These are phyloP conservation scores for Lactarius pseudohatsudake DNA, from an alignment of 768 basidiomycete genomes.

Conservation along the genomic window DNA sequence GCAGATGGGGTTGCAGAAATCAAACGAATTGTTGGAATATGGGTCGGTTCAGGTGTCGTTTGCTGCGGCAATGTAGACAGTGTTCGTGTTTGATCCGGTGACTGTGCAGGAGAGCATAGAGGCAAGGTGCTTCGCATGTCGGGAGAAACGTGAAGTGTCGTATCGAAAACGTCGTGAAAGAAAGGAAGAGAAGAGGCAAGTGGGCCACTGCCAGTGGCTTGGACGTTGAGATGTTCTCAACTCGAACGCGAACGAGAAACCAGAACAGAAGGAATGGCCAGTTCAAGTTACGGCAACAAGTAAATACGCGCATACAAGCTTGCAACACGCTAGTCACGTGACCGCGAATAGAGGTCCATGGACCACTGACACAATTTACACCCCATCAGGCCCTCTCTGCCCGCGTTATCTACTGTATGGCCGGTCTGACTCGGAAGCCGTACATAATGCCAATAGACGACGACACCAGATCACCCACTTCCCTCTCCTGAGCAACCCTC, in stretches of 20 bases:
- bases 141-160: slow-evolving; percentile 20
- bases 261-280: not conserved
- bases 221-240: not conserved
- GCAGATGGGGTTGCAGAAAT: slow-evolving; percentile 66
- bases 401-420: not conserved
- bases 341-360: slow-evolving; percentile 8
- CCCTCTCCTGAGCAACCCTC: not conserved
- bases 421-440: not conserved
- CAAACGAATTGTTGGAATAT: slow-evolving; percentile 64
- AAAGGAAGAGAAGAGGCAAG: not conserved
- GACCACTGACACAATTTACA: not conserved
- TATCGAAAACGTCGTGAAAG: slow-evolving; percentile 11
- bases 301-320: slow-evolving; percentile 26
- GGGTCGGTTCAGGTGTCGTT: slow-evolving; percentile 34
- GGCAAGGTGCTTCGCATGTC: slow-evolving; percentile 23
- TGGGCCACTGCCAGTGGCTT: not conserved
- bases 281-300: slow-evolving; percentile 1
- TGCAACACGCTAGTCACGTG: slow-evolving; percentile 21
- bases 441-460: not conserved
- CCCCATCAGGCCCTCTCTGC: not conserved
- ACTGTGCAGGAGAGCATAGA: slow-evolving; percentile 23
- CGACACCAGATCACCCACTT: no score
- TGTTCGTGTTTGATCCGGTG: slow-evolving; percentile 29
- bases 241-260: not conserved
- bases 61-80: slow-evolving; percentile 34